Evolutionary conservation across 2,329 filamentous ascomycete species (phyloP).

Genomic region (Cadophora sp.): DNA sequence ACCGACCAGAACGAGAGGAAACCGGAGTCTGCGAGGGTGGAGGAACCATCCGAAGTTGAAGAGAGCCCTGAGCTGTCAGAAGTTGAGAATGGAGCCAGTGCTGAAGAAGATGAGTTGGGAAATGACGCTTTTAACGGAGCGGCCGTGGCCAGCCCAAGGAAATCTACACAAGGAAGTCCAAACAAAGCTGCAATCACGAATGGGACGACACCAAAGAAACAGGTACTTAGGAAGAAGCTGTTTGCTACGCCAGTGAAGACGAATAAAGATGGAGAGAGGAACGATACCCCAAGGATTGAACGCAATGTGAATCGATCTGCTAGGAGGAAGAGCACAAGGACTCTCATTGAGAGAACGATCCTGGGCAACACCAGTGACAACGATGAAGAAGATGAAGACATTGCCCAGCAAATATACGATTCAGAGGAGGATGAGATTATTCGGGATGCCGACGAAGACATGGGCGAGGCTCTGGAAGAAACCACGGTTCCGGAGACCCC

Average conservation of each 20-base stretch:
- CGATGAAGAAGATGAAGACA: slow-evolving; percentile 70
- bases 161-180: slow-evolving; percentile 1
- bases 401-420: slow-evolving; percentile 73
- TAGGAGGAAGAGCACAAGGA: slow-evolving; percentile 80
- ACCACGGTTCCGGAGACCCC: slow-evolving; percentile 52
- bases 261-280: slow-evolving; percentile 23
- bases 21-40: neutral
- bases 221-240: slow-evolving; percentile 31
- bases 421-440: slow-evolving; percentile 56
- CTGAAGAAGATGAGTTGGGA: slow-evolving; percentile 1
- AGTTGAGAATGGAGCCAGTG: neutral
- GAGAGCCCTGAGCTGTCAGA: neutral
- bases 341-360: slow-evolving; percentile 75
- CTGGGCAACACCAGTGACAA: slow-evolving; percentile 71
- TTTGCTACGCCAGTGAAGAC: slow-evolving; percentile 42
- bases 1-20: neutral
- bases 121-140: slow-evolving; percentile 1
- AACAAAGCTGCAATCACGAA: slow-evolving; percentile 14
- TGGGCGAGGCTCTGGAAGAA: slow-evolving; percentile 43
- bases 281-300: slow-evolving; percentile 39
- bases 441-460: slow-evolving; percentile 43
- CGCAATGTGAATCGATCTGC: slow-evolving; percentile 78
- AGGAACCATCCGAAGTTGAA: neutral
- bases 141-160: slow-evolving; percentile 4
- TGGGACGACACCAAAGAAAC: slow-evolving; percentile 34